Evolutionary conservation across 2,329 filamentous ascomycete genomes (phyloP).

Genomic region (Claviceps pusilla): DNA sequence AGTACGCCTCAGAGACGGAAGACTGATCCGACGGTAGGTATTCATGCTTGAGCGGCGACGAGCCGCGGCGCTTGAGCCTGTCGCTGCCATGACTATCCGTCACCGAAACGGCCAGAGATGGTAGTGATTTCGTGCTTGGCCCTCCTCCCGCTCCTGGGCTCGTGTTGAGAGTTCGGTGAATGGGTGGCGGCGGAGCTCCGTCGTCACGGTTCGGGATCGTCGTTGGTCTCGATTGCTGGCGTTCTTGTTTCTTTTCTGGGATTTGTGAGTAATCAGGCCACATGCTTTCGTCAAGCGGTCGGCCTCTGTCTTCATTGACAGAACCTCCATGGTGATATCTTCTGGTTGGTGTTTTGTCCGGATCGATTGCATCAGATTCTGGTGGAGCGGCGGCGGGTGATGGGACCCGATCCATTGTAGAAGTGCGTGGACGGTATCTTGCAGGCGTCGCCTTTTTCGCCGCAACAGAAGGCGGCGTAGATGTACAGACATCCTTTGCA

Average conservation of each 20-base stretch:
- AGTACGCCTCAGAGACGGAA: conserved; percentile 38
- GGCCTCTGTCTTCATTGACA: conserved; percentile 11
- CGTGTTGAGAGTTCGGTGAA: conserved; percentile 31
- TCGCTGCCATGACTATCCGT: conserved; percentile 27
- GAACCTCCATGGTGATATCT: conserved; percentile 13
- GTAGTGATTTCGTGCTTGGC: conserved; percentile 5
- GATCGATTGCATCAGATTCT: not conserved
- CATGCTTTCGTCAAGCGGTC: conserved; percentile 22
- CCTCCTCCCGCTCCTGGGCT: conserved; percentile 15
- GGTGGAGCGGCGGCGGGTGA: not conserved
- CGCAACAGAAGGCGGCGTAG: conserved; percentile 7
- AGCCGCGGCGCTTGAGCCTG: conserved; percentile 54
- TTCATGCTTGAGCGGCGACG: conserved; percentile 92
- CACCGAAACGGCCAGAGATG: conserved; percentile 9
- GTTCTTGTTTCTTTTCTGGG: conserved; percentile 8
- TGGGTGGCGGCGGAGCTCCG: conserved; percentile 39
- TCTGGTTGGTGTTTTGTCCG: conserved; percentile 8
- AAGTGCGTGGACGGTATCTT: conserved; percentile 13
- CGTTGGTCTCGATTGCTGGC: conserved; percentile 10
- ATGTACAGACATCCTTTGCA: conserved; percentile 6
- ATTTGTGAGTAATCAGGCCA: conserved; percentile 23
- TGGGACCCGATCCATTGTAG: not conserved
- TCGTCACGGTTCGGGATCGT: conserved; percentile 32
- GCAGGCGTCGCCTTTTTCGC: conserved; percentile 12
- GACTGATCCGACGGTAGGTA: conserved; percentile 70